Conservation (phyloP, 2,329 filamentous ascomycete genomes). For the Neofusicoccum ribis region DNA sequence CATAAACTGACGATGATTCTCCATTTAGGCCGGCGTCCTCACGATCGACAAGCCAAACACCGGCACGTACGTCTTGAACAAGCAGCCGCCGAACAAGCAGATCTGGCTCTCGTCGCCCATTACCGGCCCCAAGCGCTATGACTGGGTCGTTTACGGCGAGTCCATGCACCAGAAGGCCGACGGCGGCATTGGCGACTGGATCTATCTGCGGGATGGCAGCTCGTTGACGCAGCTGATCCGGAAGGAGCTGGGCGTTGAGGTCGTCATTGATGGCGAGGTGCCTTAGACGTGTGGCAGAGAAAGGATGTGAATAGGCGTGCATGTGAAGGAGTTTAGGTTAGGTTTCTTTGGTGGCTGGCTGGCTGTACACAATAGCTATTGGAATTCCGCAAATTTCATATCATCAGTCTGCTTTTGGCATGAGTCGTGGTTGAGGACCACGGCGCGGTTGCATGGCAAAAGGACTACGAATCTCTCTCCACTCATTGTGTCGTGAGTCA, state of each 20-base stretch:
- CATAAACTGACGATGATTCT: background rate
- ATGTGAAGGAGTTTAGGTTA: constrained; percentile 5
- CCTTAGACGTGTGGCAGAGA: background rate
- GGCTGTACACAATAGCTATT: background rate
- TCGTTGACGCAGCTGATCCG: constrained; percentile 71
- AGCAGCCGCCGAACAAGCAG: constrained; percentile 95
- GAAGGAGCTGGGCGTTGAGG: constrained; percentile 71
- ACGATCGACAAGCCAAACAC: constrained; percentile 68
- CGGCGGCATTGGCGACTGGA: constrained; percentile 73
- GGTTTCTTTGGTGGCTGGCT: background rate
- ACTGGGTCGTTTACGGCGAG: constrained; percentile 78
- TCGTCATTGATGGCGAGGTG: constrained; percentile 32
- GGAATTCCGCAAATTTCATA: background rate
- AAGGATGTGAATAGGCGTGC: background rate
- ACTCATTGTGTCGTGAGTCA: no score
- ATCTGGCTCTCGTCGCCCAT: constrained; percentile 95
- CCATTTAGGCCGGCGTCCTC: constrained; percentile 75
- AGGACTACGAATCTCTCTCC: background rate
- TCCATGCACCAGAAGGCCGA: constrained; percentile 78
- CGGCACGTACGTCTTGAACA: constrained; percentile 94
- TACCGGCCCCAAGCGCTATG: constrained; percentile 90
- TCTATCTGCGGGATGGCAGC: constrained; percentile 82
- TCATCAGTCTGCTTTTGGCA: background rate
- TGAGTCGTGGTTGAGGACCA: background rate
- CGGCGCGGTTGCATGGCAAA: background rate